A percentile compares a stretch with the other conserved stretches of the same genome.
phyloP scores from a whole-genome alignment of 225 moss, liverwort and hornwort genomes.

The Neckera pumila region DNA sequence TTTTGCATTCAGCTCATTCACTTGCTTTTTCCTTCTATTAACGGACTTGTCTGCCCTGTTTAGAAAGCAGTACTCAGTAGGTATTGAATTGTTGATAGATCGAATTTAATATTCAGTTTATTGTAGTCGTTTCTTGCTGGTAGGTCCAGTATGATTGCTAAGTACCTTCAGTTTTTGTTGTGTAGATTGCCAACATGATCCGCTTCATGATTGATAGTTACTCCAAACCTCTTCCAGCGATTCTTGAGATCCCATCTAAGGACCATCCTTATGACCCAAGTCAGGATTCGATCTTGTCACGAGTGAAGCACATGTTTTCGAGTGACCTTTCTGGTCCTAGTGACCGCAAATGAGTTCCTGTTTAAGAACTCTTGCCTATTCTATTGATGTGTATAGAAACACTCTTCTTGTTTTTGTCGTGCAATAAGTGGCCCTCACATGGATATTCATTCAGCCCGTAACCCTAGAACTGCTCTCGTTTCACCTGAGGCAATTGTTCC shows the following conservation, averaged over 20 bases:
- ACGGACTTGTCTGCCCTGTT: not conserved
- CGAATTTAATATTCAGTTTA: not conserved
- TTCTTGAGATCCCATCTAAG: constrained; percentile 88
- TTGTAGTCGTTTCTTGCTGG: not conserved
- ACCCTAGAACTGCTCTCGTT: not conserved
- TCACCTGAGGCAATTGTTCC: not conserved
- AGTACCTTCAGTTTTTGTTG: not conserved
- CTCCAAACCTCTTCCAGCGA: constrained; percentile 70
- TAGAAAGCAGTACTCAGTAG: not conserved
- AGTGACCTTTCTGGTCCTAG: constrained; percentile 34
- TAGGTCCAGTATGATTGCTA: not conserved
- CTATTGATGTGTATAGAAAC: constrained; percentile 8
- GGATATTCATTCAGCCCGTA: not conserved
- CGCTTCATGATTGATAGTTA: constrained; percentile 76
- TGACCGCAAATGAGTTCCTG: constrained; percentile 17
- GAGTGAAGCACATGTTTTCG: constrained; percentile 87
- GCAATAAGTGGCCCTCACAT: not conserved
- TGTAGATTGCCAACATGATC: constrained; percentile 92
- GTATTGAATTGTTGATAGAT: not conserved
- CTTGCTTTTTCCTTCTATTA: not conserved
- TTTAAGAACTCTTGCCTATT: not conserved
- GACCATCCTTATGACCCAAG: constrained; percentile 85
- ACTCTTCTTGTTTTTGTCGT: not conserved
- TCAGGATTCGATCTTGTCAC: constrained; percentile 79
- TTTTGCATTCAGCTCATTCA: not conserved